phyloP scores from a whole-genome alignment of 768 basidiomycete genomes.

The Boletus rufocinnamomeus region DNA sequence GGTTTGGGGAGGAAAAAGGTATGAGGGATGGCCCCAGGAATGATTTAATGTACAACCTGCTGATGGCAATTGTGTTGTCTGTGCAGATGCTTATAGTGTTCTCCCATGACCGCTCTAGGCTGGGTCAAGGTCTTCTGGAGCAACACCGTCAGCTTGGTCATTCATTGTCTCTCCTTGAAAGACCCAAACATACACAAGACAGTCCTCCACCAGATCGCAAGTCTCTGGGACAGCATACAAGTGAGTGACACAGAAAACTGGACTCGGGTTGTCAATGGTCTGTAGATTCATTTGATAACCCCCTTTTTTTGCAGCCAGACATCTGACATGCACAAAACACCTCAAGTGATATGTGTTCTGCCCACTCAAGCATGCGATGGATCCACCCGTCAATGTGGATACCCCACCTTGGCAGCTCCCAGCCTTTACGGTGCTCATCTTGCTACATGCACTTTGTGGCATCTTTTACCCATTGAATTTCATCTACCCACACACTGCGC shows the following conservation, averaged over 20 bases:
- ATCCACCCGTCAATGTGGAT: constrained; percentile 43
- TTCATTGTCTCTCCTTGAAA: constrained; percentile 71
- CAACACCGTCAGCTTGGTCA: constrained; percentile 73
- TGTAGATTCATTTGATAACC: background rate
- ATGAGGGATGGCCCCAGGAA: too few species aligned
- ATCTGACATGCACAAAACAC: constrained; percentile 75
- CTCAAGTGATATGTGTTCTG: constrained; percentile 71
- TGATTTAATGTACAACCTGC: too few species aligned
- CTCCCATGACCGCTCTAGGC: constrained; percentile 56
- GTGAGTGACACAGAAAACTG: constrained; percentile 43
- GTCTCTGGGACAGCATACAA: constrained; percentile 60
- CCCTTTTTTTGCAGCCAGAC: constrained; percentile 31
- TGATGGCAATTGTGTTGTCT: too few species aligned
- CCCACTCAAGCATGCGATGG: constrained; percentile 25
- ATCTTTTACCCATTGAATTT: constrained; percentile 88
- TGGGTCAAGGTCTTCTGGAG: constrained; percentile 91
- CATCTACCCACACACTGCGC: constrained; percentile 81
- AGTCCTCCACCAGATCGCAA: constrained; percentile 61
- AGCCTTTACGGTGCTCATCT: constrained; percentile 74
- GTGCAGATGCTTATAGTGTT: too few species aligned
- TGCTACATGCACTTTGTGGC: constrained; percentile 78
- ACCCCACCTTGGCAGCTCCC: constrained; percentile 61
- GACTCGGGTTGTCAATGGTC: background rate
- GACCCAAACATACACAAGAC: constrained; percentile 59
- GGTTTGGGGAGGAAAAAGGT: too few species aligned